phyloP scores from a whole-genome alignment of 2,329 filamentous ascomycete species.

The Blastomyces percursus region DNA sequence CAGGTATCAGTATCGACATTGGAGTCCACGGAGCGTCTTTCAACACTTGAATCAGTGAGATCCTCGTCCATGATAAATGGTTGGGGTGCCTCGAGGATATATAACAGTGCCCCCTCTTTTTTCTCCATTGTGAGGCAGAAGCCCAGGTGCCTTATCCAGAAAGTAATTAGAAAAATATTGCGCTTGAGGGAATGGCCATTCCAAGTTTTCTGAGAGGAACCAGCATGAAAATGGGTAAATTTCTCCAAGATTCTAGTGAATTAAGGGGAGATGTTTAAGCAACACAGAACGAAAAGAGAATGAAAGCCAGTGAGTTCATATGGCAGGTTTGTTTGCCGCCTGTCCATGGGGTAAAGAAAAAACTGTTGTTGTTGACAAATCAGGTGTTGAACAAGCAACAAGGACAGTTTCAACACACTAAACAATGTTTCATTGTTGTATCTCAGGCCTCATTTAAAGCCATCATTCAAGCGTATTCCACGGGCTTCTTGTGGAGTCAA shows the following conservation, averaged over 20 bases:
- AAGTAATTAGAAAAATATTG: not conserved
- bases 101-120: not conserved
- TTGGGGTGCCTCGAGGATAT: not conserved
- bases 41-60: not conserved
- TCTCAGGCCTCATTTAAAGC: not conserved
- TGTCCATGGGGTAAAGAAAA: not conserved
- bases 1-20: not conserved
- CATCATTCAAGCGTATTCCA: not conserved
- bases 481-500: not conserved
- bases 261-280: not conserved
- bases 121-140: not conserved
- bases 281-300: not conserved
- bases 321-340: not conserved
- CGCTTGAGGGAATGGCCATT: too few species aligned
- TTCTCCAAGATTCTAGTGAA: conserved; percentile 1
- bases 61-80: not conserved
- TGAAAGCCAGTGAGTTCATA: not conserved
- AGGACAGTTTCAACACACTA: not conserved
- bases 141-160: not conserved
- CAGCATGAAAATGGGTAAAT: not conserved
- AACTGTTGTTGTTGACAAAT: not conserved
- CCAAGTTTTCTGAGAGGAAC: not conserved
- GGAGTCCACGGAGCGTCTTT: not conserved
- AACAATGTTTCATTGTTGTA: not conserved
- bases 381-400: not conserved